phyloP scores from a whole-genome alignment of 768 basidiomycete genomes.

The Astraeus odoratus region DNA sequence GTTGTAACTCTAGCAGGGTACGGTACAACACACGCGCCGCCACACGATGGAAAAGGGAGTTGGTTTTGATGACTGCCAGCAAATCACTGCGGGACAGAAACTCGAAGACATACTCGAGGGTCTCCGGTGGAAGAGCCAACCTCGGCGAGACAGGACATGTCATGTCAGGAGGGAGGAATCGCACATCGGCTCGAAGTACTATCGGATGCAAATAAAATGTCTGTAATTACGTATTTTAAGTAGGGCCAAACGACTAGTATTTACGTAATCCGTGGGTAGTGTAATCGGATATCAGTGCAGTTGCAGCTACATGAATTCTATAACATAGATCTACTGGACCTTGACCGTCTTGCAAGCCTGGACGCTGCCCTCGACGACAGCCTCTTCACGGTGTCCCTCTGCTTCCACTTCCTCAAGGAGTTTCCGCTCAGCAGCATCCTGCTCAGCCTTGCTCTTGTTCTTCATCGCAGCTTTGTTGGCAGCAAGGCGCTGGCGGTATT shows the following conservation, averaged over 20 bases:
- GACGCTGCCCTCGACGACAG: constrained; percentile 36
- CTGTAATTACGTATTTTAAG: not conserved
- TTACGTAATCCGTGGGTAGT: not conserved
- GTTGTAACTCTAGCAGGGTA: constrained; percentile 28
- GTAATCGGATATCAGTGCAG: not conserved
- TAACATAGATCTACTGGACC: constrained; percentile 15
- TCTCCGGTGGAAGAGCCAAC: constrained; percentile 29
- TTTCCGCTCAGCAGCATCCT: constrained; percentile 48
- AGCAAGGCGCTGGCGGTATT: constrained; percentile 62
- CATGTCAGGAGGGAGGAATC: not conserved
- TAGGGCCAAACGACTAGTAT: no score
- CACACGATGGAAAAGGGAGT: constrained; percentile 20
- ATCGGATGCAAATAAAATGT: not conserved
- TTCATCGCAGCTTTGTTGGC: constrained; percentile 54
- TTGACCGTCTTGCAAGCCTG: constrained; percentile 17
- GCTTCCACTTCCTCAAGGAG: constrained; percentile 65
- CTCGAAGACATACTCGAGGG: constrained; percentile 27
- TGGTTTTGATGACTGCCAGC: constrained; percentile 16
- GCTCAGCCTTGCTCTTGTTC: constrained; percentile 47
- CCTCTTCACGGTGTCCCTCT: constrained; percentile 67
- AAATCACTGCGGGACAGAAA: constrained; percentile 24
- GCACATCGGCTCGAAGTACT: no score
- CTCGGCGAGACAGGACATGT: not conserved
- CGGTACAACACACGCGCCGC: constrained; percentile 31
- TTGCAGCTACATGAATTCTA: not conserved